Evolutionary conservation across 1,284 basidiomycete species (phyloP).

Genomic region (Neonothopanus nambi): DNA sequence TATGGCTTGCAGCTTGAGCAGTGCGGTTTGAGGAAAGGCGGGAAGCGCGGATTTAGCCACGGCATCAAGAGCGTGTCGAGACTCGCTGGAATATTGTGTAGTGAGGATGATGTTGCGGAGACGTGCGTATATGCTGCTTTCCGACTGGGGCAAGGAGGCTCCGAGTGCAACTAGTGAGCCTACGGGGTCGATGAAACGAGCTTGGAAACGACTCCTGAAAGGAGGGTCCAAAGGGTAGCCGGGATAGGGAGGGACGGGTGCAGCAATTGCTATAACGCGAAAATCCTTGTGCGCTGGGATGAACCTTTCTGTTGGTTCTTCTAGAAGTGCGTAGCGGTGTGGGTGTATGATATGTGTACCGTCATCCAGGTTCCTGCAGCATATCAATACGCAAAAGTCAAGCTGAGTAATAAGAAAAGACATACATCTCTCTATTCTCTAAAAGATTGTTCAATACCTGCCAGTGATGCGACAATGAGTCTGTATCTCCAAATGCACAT

Average conservation of each 20-base stretch:
- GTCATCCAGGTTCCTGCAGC: slow-evolving; percentile 60
- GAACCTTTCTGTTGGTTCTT: slow-evolving; percentile 43
- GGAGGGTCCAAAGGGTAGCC: slow-evolving; percentile 69
- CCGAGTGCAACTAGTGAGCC: slow-evolving; percentile 51
- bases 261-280: slow-evolving; percentile 63
- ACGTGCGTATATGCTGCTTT: slow-evolving; percentile 30
- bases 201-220: slow-evolving; percentile 68
- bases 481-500: no score
- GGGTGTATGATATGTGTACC: slow-evolving; percentile 74
- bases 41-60: slow-evolving; percentile 53
- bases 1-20: slow-evolving; percentile 49
- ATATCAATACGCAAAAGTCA: not conserved
- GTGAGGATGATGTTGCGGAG: slow-evolving; percentile 57
- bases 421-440: slow-evolving; percentile 67
- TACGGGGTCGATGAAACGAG: slow-evolving; percentile 63
- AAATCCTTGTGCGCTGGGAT: slow-evolving; percentile 65
- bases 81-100: slow-evolving; percentile 61
- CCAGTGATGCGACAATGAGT: no score
- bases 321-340: slow-evolving; percentile 53
- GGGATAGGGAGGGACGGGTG: slow-evolving; percentile 65
- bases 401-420: not conserved
- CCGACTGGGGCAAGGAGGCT: not conserved
- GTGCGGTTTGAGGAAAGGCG: slow-evolving; percentile 63
- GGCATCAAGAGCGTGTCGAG: slow-evolving; percentile 48
- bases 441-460: slow-evolving; percentile 62